Evolutionary conservation across 2,329 filamentous ascomycete genomes (phyloP), one percentile per base, ranked within the genome.

Genomic region (Aureobasidium mangrovei): DNA sequence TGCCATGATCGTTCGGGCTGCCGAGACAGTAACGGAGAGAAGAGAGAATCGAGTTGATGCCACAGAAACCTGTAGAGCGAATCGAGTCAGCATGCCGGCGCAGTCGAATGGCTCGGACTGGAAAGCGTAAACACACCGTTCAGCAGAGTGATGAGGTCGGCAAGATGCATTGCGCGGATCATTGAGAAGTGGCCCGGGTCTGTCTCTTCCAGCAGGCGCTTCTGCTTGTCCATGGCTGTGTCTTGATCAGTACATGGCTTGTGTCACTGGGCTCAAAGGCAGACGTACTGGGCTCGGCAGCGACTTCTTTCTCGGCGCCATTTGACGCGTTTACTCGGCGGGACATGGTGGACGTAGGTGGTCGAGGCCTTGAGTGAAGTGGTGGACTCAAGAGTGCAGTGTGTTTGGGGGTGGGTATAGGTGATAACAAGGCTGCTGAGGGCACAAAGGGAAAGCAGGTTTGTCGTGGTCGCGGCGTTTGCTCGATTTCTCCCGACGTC

Each of bases 31-130:
- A 97, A 61, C 90, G 88, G 74, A 98, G 81, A 27, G 90, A 95
- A 43, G 90, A 91, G 74, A 97, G 91, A 67, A 98, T 82, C 67
- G 91, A 96, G 85, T 96, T 91, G 70, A 95, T 83, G 60, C 88
- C 88, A 72, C 88, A 93, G 70, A 90, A 86, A 60, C 88, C 86
- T 84, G 57, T 42, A 32, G 7, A 4, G 9, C 6, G 7, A 43
- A 27, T 10, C 27, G 27, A 54, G 26, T 54, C 29, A 55, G 52
- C 18, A 26, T 10, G 27, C 8, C 31, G 36, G 40, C 7, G 3
- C 4, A 9, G 6, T 36, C 5, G 5, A 3, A 24, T 28, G 27
- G 18, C 18, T 18, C 26, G 4, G 38, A n/a, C 4, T 27, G 31
- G n/a, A 31, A 24, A 38, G 42, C 33, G 32, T 52, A 5, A 24